Percentiles rank a stretch among this genome's conserved stretches.
These are phyloP conservation scores for Fusarium humuli DNA, from an alignment of 2,329 filamentous ascomycete species.

Conservation along the genomic window DNA sequence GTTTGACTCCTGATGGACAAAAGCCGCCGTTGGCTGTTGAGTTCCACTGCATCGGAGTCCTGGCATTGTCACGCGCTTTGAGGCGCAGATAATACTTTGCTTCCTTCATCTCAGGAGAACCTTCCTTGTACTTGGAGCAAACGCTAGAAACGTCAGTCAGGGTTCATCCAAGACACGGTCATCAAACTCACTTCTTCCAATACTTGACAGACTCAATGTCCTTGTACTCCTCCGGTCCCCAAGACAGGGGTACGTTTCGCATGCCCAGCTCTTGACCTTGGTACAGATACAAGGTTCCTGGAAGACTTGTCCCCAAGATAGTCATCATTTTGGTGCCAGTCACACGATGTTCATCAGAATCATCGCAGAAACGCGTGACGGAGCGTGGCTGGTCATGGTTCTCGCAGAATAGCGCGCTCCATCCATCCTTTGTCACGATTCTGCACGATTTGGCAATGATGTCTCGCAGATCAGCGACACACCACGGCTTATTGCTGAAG, in stretches of 20 bases:
- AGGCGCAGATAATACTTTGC: slow-evolving; percentile 48
- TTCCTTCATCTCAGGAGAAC: slow-evolving; percentile 47
- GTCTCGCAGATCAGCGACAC: not conserved
- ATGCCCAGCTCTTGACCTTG: slow-evolving; percentile 76
- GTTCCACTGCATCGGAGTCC: slow-evolving; percentile 75
- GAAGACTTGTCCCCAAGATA: slow-evolving; percentile 62
- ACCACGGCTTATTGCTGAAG: not conserved
- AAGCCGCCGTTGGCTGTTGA: slow-evolving; percentile 50
- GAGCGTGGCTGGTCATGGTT: slow-evolving; percentile 73
- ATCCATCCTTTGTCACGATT: not conserved
- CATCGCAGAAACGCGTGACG: slow-evolving; percentile 66
- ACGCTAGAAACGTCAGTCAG: not conserved
- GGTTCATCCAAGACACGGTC: accelerated
- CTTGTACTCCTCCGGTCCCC: slow-evolving; percentile 67
- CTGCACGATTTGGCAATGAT: not conserved
- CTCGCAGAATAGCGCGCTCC: slow-evolving; percentile 59
- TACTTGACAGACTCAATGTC: slow-evolving; percentile 56
- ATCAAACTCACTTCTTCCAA: slow-evolving; percentile 7
- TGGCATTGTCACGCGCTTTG: slow-evolving; percentile 68
- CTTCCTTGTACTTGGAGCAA: not conserved
- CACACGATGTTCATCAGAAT: slow-evolving; percentile 60
- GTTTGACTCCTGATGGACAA: slow-evolving; percentile 51
- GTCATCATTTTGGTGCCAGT: slow-evolving; percentile 69
- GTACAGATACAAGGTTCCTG: slow-evolving; percentile 73
- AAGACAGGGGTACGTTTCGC: slow-evolving; percentile 67